Evolutionary conservation across 768 basidiomycete species (phyloP).

Genomic region (Neoboletus brunneissimus): DNA sequence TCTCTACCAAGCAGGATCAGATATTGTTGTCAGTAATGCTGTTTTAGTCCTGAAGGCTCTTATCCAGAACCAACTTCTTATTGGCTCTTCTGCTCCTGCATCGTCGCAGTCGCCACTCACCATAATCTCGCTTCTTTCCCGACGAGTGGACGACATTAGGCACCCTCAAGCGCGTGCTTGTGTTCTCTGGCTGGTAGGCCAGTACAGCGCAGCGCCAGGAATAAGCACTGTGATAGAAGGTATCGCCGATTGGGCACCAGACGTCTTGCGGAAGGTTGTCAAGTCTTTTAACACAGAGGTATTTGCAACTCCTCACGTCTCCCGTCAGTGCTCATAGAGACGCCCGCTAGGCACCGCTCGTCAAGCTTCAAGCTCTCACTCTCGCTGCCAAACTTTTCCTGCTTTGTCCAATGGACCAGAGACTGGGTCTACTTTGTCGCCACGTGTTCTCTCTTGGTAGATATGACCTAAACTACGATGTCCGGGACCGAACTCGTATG

Average conservation of each 20-base stretch:
- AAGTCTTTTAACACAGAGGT: conserved; percentile 77
- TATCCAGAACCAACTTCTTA: conserved; percentile 63
- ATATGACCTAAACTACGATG: conserved; percentile 87
- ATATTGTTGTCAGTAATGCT: conserved; percentile 72
- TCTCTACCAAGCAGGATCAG: conserved; percentile 39
- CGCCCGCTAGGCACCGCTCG: conserved; percentile 47
- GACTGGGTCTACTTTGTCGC: conserved; percentile 52
- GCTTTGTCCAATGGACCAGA: conserved; percentile 53
- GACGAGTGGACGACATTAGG: conserved; percentile 72
- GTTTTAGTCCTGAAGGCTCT: conserved; percentile 84
- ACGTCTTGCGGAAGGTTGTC: conserved; percentile 77
- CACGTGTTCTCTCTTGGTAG: conserved; percentile 83
- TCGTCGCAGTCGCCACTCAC: conserved; percentile 44
- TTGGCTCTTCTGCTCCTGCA: conserved; percentile 29
- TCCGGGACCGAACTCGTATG: conserved; percentile 87
- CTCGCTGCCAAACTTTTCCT: conserved; percentile 85
- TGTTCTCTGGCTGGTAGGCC: conserved; percentile 90
- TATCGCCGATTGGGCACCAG: conserved; percentile 80
- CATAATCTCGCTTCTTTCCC: conserved; percentile 78
- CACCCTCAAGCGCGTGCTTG: conserved; percentile 83
- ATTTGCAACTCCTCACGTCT: conserved; percentile 5
- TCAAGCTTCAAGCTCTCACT: conserved; percentile 82
- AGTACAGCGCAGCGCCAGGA: conserved; percentile 58
- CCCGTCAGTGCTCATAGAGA: background rate
- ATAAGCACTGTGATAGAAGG: conserved; percentile 45